Base-by-base conservation (phyloP, 2,329 filamentous ascomycete genomes). In the Cordyceps javanica region DNA sequence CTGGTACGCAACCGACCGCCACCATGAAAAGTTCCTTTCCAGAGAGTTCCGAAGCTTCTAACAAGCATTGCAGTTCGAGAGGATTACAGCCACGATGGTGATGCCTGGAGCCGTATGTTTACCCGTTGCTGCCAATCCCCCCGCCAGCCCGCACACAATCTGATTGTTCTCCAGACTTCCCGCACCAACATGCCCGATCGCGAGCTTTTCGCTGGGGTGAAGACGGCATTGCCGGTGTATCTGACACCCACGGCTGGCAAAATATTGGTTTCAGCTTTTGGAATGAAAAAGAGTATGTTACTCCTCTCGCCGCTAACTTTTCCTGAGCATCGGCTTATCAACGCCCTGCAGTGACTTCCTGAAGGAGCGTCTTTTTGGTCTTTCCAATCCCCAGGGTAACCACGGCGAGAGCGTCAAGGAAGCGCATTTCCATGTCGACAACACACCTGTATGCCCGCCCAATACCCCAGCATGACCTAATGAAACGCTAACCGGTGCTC, bases 371-470 rank as follows among this genome's bases (percentile, higher is more conserved):
- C 82, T 97, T 5, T 97, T 97, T 69, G 93, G 93, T 57, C 80
- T 97, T 56, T 96, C 93, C 52, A 97, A 97, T 70, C 92, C 93
- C 3, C 91, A 97, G 74, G 93, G 93, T 64, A 97, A 97, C 69
- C 94, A 97, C 75, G 94, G 94, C 62, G 94, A 97, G 76, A 95
- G 91, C 70, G 82, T 97, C 78, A 97, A 97, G 73, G 93, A 97
- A 75, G 90, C 89, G 57, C 91, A 97, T 74, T 97, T 97, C 68
- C 93, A 97, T 72, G 75, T 97, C 59, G 93, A 97, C 74, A 97
- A 97, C 71, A 96, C 90, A 28, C 93, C 93, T 59, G 75, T 79
- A 65, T 75, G 79, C 67, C 60, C 3, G 14, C 7, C 34, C 28
- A n/a, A 26, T 16, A 26, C 50, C 16, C 16, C 14, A 32, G 41